phyloP scores from a whole-genome alignment of 2,329 filamentous ascomycete species.

The Colletotrichum tanaceti region DNA sequence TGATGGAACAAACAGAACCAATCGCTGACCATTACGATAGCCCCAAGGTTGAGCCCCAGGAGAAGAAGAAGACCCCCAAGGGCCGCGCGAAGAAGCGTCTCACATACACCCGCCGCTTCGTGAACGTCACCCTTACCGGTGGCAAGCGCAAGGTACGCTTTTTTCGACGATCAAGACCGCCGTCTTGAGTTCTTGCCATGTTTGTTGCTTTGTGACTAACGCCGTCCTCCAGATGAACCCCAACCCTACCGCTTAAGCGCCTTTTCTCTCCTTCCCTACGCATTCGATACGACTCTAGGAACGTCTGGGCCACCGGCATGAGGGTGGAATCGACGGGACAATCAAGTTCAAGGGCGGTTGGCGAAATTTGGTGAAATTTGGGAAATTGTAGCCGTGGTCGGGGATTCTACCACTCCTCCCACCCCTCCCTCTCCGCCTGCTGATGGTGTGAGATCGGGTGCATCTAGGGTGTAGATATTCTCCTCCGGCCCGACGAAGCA shows the following conservation, averaged over 20 bases:
- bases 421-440: slow-evolving; percentile 14
- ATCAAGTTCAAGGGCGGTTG: slow-evolving; percentile 34
- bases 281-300: slow-evolving; percentile 42
- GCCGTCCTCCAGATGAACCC: slow-evolving; percentile 54
- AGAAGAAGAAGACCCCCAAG: slow-evolving; percentile 98
- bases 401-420: slow-evolving; percentile 2
- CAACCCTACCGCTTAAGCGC: slow-evolving; percentile 54
- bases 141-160: slow-evolving; percentile 93
- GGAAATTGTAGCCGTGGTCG: slow-evolving; percentile 30
- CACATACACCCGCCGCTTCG: slow-evolving; percentile 96
- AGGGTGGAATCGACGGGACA: slow-evolving; percentile 41
- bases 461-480: slow-evolving; percentile 7
- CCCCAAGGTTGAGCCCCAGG: slow-evolving; percentile 81
- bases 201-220: slow-evolving; percentile 36
- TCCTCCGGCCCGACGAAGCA: slow-evolving; percentile 20
- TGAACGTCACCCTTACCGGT: slow-evolving; percentile 96
- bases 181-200: neutral
- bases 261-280: slow-evolving; percentile 34
- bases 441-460: slow-evolving; percentile 17
- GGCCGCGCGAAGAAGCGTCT: slow-evolving; percentile 97
- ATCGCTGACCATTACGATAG: slow-evolving; percentile 34
- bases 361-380: slow-evolving; percentile 39
- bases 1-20: slow-evolving; percentile 11
- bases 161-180: neutral
- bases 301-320: slow-evolving; percentile 40